These are phyloP conservation scores for Fraxinus cuspidata DNA, from an alignment of 257 asterid genomes.

Conservation along the genomic window DNA sequence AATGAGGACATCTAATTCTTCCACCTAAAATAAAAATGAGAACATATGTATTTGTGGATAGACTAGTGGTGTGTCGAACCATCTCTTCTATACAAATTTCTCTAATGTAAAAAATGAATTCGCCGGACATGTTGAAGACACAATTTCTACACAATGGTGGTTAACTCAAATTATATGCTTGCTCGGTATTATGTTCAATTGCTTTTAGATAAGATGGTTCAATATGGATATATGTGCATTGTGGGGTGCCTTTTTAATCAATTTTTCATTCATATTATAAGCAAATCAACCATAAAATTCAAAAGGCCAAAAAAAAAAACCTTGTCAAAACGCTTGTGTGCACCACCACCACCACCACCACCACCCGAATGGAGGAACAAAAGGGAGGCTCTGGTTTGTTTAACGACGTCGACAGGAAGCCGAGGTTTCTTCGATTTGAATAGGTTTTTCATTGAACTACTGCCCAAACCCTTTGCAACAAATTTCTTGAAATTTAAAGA, in stretches of 20 bases:
- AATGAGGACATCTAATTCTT: conserved; percentile 49
- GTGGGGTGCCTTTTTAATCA: background rate
- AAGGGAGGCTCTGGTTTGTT: conserved; percentile 45
- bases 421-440: conserved; percentile 62
- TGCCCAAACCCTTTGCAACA: conserved; percentile 51
- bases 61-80: background rate
- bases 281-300: background rate
- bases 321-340: conserved; percentile 44
- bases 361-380: conserved; percentile 36
- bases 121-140: background rate
- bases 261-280: background rate
- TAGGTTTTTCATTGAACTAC: conserved; percentile 47
- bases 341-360: conserved; percentile 22
- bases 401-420: conserved; percentile 58
- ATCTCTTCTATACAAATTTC: background rate
- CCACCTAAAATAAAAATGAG: conserved; percentile 55
- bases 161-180: no score
- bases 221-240: no score
- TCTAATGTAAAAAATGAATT: no score
- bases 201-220: no score
- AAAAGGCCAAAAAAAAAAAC: conserved; percentile 9
- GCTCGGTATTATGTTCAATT: no score
- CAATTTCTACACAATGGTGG: no score
- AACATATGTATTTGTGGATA: background rate
- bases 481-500: conserved; percentile 47